These are phyloP conservation scores for Rhodomyrtus tomentosa DNA, from an alignment of 345 rosid genomes.

Conservation along the genomic window DNA sequence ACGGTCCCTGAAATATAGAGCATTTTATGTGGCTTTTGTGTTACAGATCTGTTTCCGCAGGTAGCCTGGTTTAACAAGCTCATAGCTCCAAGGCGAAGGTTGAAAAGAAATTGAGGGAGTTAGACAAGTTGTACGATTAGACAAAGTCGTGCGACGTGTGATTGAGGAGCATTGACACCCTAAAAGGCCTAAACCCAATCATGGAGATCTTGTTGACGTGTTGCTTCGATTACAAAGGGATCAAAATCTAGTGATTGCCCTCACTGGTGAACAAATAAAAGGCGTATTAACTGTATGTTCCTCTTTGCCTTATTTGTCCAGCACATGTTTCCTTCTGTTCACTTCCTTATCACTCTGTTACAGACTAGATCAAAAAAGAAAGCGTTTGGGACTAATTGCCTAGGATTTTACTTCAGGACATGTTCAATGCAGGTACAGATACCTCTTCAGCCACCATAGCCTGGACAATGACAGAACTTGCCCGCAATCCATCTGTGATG, in stretches of 20 bases:
- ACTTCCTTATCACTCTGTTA: too few relatives aligned
- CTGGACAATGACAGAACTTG: constrained; percentile 29
- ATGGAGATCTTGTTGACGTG: constrained; percentile 24
- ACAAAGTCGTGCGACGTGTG: too few relatives aligned
- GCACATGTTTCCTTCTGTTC: too few relatives aligned
- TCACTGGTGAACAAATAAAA: constrained; percentile 11
- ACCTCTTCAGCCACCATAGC: constrained; percentile 16
- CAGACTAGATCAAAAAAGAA: too few relatives aligned
- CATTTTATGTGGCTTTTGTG: constrained; percentile 8
- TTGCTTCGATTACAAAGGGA: constrained; percentile 12
- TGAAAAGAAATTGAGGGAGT: constrained; percentile 12
- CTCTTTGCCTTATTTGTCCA: too few relatives aligned
- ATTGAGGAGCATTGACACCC: constrained; percentile 22
- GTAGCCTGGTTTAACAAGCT: constrained; percentile 27
- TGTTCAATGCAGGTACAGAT: constrained; percentile 29
- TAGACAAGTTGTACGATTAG: constrained; percentile 21
- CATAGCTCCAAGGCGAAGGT: constrained; percentile 16
- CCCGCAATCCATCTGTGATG: constrained; percentile 18
- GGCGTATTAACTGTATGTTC: constrained; percentile 10
- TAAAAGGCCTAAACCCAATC: constrained; percentile 1
- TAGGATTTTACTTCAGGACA: constrained; percentile 7
- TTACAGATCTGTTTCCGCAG: constrained; percentile 27
- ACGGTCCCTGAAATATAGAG: constrained; percentile 11
- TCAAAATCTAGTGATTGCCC: neutral
- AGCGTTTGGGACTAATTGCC: too few relatives aligned